phyloP scores from a whole-genome alignment of 1,139 yeast species.

The Blastobotrys aristatus region DNA sequence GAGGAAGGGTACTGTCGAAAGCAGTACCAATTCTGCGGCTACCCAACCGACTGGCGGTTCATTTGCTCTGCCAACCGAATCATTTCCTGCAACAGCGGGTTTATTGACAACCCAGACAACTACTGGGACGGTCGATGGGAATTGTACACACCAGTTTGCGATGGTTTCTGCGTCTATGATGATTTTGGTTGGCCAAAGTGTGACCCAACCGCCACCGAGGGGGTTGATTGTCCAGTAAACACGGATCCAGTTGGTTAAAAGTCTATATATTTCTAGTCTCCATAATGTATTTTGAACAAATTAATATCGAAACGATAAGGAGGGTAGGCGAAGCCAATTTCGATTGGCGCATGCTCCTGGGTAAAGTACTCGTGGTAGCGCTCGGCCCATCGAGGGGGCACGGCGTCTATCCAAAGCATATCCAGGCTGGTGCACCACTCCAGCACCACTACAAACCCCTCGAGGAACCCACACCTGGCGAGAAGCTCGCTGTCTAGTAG shows the following conservation, averaged over 20 bases:
- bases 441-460: conserved; percentile 3
- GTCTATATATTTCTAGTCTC: too few species aligned
- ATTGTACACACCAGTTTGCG: too few species aligned
- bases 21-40: conserved; percentile 2
- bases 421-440: conserved; percentile 1
- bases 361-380: conserved; percentile 1
- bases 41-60: background rate
- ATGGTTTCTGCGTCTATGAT: too few species aligned
- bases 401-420: background rate
- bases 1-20: background rate
- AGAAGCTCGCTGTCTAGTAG: conserved; percentile 1
- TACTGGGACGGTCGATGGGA: too few species aligned
- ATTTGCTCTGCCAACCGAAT: background rate
- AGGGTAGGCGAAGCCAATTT: too few species aligned
- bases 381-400: conserved; percentile 4
- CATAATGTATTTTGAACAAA: too few species aligned
- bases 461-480: conserved; percentile 6
- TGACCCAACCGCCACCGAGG: too few species aligned
- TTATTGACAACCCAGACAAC: background rate
- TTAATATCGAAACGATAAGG: too few species aligned
- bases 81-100: background rate
- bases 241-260: too few species aligned
- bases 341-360: too few species aligned
- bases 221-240: too few species aligned
- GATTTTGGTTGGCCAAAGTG: too few species aligned